These are phyloP conservation scores for Fusarium sulawesiense DNA, from an alignment of 2,329 filamentous ascomycete species.

Conservation along the genomic window DNA sequence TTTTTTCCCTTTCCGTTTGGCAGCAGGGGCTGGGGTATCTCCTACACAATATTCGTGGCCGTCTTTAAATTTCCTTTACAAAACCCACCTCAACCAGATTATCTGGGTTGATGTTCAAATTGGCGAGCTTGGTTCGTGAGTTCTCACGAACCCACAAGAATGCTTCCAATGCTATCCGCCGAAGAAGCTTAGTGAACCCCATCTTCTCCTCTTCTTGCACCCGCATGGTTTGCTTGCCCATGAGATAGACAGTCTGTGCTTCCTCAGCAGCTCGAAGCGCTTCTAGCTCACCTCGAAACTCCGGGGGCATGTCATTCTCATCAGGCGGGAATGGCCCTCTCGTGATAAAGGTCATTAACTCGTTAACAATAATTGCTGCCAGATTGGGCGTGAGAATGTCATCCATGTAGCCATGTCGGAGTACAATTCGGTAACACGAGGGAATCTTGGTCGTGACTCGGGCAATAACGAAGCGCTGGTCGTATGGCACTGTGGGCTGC, in stretches of 20 bases:
- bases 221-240: constrained; percentile 71
- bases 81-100: constrained; percentile 76
- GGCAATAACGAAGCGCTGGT: constrained; percentile 61
- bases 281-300: constrained; percentile 55
- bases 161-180: constrained; percentile 60
- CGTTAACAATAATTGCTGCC: constrained; percentile 65
- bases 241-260: constrained; percentile 65
- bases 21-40: constrained; percentile 13
- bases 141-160: constrained; percentile 76
- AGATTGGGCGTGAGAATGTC: constrained; percentile 75
- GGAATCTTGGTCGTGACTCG: constrained; percentile 60
- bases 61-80: constrained; percentile 69
- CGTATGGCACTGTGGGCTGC: constrained; percentile 63
- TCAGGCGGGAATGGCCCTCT: constrained; percentile 47
- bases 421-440: constrained; percentile 74
- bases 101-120: constrained; percentile 63
- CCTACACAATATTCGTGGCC: constrained; percentile 7
- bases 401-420: constrained; percentile 80
- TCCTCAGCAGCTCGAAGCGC: constrained; percentile 57
- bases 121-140: constrained; percentile 73
- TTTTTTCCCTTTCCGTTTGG: not conserved
- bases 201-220: constrained; percentile 55
- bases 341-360: constrained; percentile 67
- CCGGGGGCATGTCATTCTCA: constrained; percentile 39
- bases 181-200: constrained; percentile 50